phyloP scores from a whole-genome alignment of 192 early-diverging fungal genomes.

The Backusella macrospora region DNA sequence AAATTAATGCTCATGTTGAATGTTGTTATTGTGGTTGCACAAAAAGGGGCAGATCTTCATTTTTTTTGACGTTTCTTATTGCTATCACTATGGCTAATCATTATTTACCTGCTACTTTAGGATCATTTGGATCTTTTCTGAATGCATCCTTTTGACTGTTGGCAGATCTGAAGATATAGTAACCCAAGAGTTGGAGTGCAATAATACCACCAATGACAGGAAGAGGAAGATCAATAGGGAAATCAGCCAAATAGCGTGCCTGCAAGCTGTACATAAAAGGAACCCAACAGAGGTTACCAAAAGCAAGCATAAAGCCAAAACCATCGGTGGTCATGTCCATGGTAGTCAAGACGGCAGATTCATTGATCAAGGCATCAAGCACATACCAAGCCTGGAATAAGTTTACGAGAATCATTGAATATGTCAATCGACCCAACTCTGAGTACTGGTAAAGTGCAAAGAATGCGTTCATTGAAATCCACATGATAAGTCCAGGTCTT shows the following conservation, averaged over 20 bases:
- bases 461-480: constrained; percentile 78
- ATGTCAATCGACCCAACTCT: constrained; percentile 66
- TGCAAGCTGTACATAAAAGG: constrained; percentile 91
- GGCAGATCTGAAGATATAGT: constrained; percentile 84
- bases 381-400: constrained; percentile 83
- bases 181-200: constrained; percentile 62
- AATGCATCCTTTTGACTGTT: constrained; percentile 93
- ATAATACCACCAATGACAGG: constrained; percentile 46
- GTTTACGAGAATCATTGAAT: constrained; percentile 80
- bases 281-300: constrained; percentile 86
- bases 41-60: not conserved
- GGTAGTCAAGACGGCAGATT: constrained; percentile 85
- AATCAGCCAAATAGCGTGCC: constrained; percentile 79
- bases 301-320: constrained; percentile 88
- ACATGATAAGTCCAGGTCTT: constrained; percentile 91
- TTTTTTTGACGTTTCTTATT: not conserved
- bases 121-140: constrained; percentile 67
- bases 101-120: constrained; percentile 44
- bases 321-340: constrained; percentile 98
- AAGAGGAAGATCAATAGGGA: constrained; percentile 62
- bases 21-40: not conserved
- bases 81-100: too few relatives aligned
- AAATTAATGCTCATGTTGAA: not conserved
- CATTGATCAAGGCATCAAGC: constrained; percentile 82
- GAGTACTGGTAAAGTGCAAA: constrained; percentile 78